These are phyloP conservation scores for Oryza meyeriana DNA, from an alignment of 176 grass and related monocot species.

Conservation along the genomic window DNA sequence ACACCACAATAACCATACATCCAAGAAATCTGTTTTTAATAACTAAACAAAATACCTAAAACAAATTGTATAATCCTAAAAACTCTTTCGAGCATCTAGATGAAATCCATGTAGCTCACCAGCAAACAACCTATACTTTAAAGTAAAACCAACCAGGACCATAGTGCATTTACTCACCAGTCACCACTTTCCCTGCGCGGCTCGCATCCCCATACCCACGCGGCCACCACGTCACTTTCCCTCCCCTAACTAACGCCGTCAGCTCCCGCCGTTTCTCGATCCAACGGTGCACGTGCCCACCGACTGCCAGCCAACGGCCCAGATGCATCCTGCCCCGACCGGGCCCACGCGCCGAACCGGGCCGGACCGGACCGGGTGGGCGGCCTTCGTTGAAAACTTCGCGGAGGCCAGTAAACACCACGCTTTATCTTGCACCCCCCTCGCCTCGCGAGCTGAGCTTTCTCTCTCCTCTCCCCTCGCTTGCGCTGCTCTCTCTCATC, in stretches of 20 bases:
- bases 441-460: conserved; percentile 27
- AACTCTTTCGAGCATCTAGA: not conserved
- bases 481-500: not conserved
- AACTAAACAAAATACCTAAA: no score
- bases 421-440: conserved; percentile 46
- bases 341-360: not conserved
- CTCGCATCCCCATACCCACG: conserved; percentile 23
- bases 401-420: conserved; percentile 40
- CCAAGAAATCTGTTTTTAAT: no score
- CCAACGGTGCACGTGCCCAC: not conserved
- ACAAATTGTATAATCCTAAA: no score
- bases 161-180: conserved; percentile 5
- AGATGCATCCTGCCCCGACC: not conserved
- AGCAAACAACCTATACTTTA: not conserved
- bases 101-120: not conserved
- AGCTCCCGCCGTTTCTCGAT: conserved; percentile 15
- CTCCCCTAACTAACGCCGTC: conserved; percentile 28
- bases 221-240: not conserved
- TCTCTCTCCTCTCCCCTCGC: conserved; percentile 11
- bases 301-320: not conserved
- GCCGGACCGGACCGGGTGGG: not conserved
- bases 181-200: conserved; percentile 6
- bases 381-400: conserved; percentile 66
- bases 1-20: no score
- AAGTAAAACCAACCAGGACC: not conserved